phyloP scores from a whole-genome alignment of 2,329 filamentous ascomycete genomes.

The Grosmannia penicillata region DNA sequence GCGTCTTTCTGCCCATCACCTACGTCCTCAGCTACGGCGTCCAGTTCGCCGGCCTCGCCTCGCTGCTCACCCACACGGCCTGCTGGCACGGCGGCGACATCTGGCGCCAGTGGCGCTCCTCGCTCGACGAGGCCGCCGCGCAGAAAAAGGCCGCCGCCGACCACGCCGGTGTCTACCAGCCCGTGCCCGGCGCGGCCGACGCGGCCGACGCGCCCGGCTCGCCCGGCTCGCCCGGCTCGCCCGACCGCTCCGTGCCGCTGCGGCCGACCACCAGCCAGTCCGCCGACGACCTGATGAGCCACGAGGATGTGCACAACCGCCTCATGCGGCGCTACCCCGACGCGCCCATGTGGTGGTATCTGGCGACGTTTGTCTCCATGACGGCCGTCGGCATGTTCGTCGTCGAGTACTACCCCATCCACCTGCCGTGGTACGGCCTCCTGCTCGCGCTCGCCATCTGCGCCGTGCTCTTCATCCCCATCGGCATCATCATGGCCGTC shows the following conservation, averaged over 20 bases:
- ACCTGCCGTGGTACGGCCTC: slow-evolving; percentile 77
- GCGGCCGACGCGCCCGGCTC: too few relatives aligned
- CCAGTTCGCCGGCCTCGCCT: slow-evolving; percentile 70
- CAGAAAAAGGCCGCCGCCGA: slow-evolving; percentile 12
- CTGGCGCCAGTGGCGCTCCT: slow-evolving; percentile 58
- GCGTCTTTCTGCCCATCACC: slow-evolving; percentile 73
- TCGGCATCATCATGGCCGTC: slow-evolving; percentile 85
- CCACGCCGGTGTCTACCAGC: slow-evolving; percentile 3
- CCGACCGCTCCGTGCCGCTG: slow-evolving; percentile 5
- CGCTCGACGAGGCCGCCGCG: slow-evolving; percentile 46
- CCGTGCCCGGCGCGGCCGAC: slow-evolving; percentile 2
- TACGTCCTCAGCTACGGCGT: slow-evolving; percentile 78
- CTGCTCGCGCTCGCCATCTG: slow-evolving; percentile 66
- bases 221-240: too few relatives aligned
- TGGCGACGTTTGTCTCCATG: slow-evolving; percentile 62
- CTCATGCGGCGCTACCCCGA: slow-evolving; percentile 74
- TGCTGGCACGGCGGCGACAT: slow-evolving; percentile 82
- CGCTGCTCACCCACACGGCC: slow-evolving; percentile 64
- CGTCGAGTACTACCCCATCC: slow-evolving; percentile 71
- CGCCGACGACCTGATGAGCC: slow-evolving; percentile 47
- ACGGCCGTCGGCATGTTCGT: slow-evolving; percentile 67
- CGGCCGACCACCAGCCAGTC: slow-evolving; percentile 17
- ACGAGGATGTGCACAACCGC: slow-evolving; percentile 72
- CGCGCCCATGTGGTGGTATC: slow-evolving; percentile 69
- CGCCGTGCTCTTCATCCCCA: slow-evolving; percentile 72